These are phyloP conservation scores for Pseudotulostoma volvatum DNA, from an alignment of 495 filamentous ascomycete genomes.

Conservation along the genomic window DNA sequence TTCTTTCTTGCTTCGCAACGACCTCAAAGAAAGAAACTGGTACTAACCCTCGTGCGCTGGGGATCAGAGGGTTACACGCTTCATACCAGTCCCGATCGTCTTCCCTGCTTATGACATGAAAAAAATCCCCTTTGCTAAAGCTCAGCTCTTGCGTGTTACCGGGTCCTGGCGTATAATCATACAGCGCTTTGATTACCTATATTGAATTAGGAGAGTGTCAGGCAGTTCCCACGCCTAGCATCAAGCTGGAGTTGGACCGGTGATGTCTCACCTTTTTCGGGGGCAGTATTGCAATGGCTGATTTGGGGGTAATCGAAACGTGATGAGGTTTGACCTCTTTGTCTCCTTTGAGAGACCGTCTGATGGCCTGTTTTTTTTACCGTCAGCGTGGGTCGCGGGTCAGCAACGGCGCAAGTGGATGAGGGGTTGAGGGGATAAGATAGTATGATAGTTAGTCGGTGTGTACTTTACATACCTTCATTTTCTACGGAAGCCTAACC, in stretches of 20 bases:
- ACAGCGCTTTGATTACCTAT: slow-evolving; percentile 92
- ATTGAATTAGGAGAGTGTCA: slow-evolving; percentile 2
- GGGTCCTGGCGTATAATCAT: slow-evolving; percentile 69
- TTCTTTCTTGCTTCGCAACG: slow-evolving; percentile 73
- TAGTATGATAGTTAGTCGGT: background rate
- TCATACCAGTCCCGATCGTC: slow-evolving; percentile 96
- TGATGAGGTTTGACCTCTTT: slow-evolving; percentile 61
- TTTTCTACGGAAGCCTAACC: slow-evolving; percentile 5
- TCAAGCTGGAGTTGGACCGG: slow-evolving; percentile 1
- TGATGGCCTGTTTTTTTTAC: slow-evolving; percentile 40
- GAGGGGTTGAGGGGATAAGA: slow-evolving; percentile 1
- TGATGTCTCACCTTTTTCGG: slow-evolving; percentile 73
- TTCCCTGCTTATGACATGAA: slow-evolving; percentile 94
- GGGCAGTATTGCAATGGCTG: slow-evolving; percentile 84
- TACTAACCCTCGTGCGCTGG: slow-evolving; percentile 76
- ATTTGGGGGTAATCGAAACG: slow-evolving; percentile 79
- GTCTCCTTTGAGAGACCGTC: slow-evolving; percentile 76
- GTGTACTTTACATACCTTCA: slow-evolving; percentile 15
- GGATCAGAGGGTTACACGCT: slow-evolving; percentile 87
- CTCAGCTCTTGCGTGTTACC: slow-evolving; percentile 56
- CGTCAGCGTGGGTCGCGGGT: slow-evolving; percentile 5
- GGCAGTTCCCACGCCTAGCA: background rate
- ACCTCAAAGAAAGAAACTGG: slow-evolving; percentile 86
- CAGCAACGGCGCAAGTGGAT: slow-evolving; percentile 7
- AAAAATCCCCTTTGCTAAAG: slow-evolving; percentile 91